phyloP scores from a whole-genome alignment of 345 rosid genomes.

The Isatis tinctoria region DNA sequence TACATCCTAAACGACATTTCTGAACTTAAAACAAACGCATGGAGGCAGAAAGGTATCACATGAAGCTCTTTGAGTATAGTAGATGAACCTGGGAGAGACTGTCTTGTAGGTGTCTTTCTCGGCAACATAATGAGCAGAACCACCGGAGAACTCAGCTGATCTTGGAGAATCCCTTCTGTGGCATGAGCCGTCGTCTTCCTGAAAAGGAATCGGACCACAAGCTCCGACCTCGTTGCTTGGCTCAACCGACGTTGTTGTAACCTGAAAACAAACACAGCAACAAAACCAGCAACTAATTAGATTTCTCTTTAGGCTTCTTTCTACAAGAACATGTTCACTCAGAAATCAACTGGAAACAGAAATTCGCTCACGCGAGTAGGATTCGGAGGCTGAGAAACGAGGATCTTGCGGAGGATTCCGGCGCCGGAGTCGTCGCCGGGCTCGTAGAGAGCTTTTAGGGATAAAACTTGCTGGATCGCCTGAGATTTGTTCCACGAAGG shows the following conservation, averaged over 20 bases:
- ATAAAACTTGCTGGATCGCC: slow-evolving; percentile 96
- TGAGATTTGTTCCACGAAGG: slow-evolving; percentile 99
- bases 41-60: not conserved
- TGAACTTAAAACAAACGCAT: not conserved
- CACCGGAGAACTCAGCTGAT: slow-evolving; percentile 42
- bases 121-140: slow-evolving; percentile 21
- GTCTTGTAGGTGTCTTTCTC: slow-evolving; percentile 43
- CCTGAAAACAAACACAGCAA: slow-evolving; percentile 31
- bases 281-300: not conserved
- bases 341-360: not conserved
- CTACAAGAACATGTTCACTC: not conserved
- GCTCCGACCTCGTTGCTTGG: slow-evolving; percentile 45
- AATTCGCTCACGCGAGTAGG: slow-evolving; percentile 39
- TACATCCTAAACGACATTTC: not conserved
- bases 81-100: slow-evolving; percentile 49
- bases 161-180: slow-evolving; percentile 45
- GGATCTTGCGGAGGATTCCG: slow-evolving; percentile 57
- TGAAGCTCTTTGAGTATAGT: not conserved
- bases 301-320: not conserved
- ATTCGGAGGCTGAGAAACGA: slow-evolving; percentile 43
- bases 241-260: slow-evolving; percentile 42
- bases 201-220: slow-evolving; percentile 25
- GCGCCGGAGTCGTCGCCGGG: slow-evolving; percentile 64
- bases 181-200: slow-evolving; percentile 41
- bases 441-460: slow-evolving; percentile 75